Conservation (phyloP, 192 early-diverging fungal species). For the Entrophospora sp. region DNA sequence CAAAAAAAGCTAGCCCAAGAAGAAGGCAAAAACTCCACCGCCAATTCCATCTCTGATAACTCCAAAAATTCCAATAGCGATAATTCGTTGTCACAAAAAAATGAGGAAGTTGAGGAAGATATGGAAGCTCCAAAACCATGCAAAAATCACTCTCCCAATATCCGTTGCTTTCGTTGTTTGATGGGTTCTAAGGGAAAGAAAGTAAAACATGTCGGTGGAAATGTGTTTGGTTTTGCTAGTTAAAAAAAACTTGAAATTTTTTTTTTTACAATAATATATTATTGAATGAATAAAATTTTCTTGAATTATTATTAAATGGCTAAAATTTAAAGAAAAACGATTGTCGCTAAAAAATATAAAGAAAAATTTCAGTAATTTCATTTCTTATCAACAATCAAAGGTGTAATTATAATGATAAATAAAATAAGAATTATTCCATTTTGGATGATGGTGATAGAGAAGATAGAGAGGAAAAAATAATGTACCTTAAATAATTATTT, state of each 20-base stretch:
- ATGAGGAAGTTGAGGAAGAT: conserved; percentile 15
- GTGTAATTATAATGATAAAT: too few relatives aligned
- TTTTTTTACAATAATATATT: too few relatives aligned
- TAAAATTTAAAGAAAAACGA: too few relatives aligned
- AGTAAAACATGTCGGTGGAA: conserved; percentile 7
- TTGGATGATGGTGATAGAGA: too few relatives aligned
- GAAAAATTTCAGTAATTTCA: too few relatives aligned
- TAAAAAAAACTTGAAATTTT: background rate
- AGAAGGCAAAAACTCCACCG: background rate
- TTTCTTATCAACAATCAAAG: too few relatives aligned
- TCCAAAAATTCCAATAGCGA: background rate
- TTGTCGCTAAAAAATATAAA: too few relatives aligned
- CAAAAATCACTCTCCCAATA: conserved; percentile 16
- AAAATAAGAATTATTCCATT: too few relatives aligned
- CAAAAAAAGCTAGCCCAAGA: conserved; percentile 12
- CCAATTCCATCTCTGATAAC: background rate
- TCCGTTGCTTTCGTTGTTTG: conserved; percentile 23
- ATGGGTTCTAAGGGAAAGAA: conserved; percentile 9
- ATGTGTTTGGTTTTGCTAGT: conserved; percentile 18
- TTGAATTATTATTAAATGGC: too few relatives aligned
- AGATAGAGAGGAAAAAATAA: too few relatives aligned
- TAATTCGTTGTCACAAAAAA: background rate
- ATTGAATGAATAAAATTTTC: too few relatives aligned
- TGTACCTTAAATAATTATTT: too few relatives aligned
- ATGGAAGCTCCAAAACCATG: conserved; percentile 15